A percentile compares a stretch with the other conserved stretches of the same genome.
Evolutionary conservation across 1,284 basidiomycete species (phyloP).

Genomic region (Austroboletus rostrupii): DNA sequence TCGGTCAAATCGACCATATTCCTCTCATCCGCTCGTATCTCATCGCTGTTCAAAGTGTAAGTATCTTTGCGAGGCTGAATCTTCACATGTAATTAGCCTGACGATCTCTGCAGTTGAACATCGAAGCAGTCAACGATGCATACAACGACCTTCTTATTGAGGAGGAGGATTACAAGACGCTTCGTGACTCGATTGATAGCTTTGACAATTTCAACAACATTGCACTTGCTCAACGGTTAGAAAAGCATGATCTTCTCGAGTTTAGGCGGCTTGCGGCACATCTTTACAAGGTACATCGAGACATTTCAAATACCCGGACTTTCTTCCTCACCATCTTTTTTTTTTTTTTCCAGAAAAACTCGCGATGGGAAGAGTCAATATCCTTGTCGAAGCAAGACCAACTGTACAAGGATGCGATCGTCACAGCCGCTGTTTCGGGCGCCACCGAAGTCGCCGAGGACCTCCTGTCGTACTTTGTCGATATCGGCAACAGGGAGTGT

Average conservation of each 20-base stretch:
- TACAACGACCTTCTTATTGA: slow-evolving; percentile 97
- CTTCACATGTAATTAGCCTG: neutral
- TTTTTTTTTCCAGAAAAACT: slow-evolving; percentile 68
- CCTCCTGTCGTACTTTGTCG: slow-evolving; percentile 88
- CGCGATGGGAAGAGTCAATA: slow-evolving; percentile 93
- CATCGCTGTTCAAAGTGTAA: slow-evolving; percentile 90
- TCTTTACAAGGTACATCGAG: slow-evolving; percentile 77
- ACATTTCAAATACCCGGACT: slow-evolving; percentile 6
- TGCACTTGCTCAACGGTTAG: slow-evolving; percentile 80
- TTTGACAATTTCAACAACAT: slow-evolving; percentile 98
- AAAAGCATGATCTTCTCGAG: slow-evolving; percentile 90
- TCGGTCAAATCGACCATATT: slow-evolving; percentile 92
- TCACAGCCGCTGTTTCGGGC: slow-evolving; percentile 84
- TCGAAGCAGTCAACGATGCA: slow-evolving; percentile 96
- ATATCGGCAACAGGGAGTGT: slow-evolving; percentile 98
- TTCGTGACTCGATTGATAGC: slow-evolving; percentile 94
- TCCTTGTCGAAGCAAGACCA: slow-evolving; percentile 93
- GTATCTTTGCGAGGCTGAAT: slow-evolving; percentile 22
- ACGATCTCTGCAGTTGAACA: slow-evolving; percentile 65
- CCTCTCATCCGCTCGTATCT: slow-evolving; percentile 95
- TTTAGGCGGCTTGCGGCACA: slow-evolving; percentile 94
- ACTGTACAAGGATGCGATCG: slow-evolving; percentile 93
- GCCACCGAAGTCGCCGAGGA: slow-evolving; percentile 90
- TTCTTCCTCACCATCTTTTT: too few species aligned
- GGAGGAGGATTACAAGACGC: slow-evolving; percentile 97